Conservation (phyloP, 805 yeast genomes). For the Priceomyces fermenticarens region DNA sequence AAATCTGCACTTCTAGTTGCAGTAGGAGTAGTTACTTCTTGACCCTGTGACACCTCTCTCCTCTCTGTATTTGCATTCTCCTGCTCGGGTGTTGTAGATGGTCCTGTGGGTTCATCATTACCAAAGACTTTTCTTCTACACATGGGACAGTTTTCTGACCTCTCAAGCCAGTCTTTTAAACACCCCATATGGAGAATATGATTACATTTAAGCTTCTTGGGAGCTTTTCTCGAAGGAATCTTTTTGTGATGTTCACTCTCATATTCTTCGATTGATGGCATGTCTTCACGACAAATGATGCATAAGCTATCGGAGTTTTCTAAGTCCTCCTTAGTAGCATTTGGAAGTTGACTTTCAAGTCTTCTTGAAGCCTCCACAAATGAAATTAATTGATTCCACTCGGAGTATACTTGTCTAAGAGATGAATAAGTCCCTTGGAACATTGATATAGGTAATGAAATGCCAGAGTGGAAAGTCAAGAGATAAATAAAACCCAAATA, state of each 20-base stretch:
- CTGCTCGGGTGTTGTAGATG: background rate
- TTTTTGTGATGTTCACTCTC: slow-evolving; percentile 17
- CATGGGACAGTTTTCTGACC: slow-evolving; percentile 91
- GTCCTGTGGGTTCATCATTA: slow-evolving; percentile 1
- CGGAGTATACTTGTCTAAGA: slow-evolving; percentile 27
- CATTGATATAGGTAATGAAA: slow-evolving; percentile 36
- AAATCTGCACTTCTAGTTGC: background rate
- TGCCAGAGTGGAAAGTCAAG: slow-evolving; percentile 28
- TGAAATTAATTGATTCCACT: slow-evolving; percentile 43
- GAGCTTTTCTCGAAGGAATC: slow-evolving; percentile 42
- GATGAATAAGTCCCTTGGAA: slow-evolving; percentile 44
- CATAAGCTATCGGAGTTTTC: slow-evolving; percentile 60
- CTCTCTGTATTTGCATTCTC: background rate
- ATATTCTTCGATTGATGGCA: slow-evolving; percentile 49
- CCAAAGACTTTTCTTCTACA: slow-evolving; percentile 69
- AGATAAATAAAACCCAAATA: slow-evolving; percentile 32
- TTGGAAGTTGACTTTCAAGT: slow-evolving; percentile 58
- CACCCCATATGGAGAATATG: slow-evolving; percentile 91
- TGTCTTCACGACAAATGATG: slow-evolving; percentile 89
- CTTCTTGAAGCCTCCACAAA: slow-evolving; percentile 56
- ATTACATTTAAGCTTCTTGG: slow-evolving; percentile 78
- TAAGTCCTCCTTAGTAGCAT: slow-evolving; percentile 63
- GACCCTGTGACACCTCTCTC: background rate
- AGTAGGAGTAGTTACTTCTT: background rate
- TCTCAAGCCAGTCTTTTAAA: slow-evolving; percentile 86